These are phyloP conservation scores for Scutellaria minor DNA, from an alignment of 257 asterid species.

Conservation along the genomic window DNA sequence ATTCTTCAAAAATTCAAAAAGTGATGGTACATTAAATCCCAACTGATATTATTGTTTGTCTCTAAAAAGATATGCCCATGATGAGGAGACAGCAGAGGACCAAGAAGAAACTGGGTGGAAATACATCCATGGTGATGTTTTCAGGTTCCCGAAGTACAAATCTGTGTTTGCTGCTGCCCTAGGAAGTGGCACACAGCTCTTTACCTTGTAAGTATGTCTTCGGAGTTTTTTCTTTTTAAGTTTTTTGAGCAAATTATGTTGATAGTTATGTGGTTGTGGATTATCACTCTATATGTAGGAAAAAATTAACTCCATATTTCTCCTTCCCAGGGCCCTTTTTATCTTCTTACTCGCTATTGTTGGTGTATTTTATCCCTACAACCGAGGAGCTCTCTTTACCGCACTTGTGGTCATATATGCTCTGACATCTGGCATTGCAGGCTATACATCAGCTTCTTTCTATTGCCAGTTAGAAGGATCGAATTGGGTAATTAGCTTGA, in stretches of 20 bases:
- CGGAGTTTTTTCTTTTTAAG: not conserved
- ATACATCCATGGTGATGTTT: slow-evolving; percentile 77
- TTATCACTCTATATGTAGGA: not conserved
- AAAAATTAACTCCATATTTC: not conserved
- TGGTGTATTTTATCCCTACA: slow-evolving; percentile 72
- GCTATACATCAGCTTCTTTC: slow-evolving; percentile 65
- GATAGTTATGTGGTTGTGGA: not conserved
- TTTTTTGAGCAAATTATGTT: not conserved
- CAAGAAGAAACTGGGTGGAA: slow-evolving; percentile 88
- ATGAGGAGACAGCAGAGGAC: slow-evolving; percentile 69
- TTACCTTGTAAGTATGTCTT: slow-evolving; percentile 58
- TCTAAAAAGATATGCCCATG: slow-evolving; percentile 65
- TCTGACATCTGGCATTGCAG: slow-evolving; percentile 72
- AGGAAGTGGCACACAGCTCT: slow-evolving; percentile 75
- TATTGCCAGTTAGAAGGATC: slow-evolving; percentile 78
- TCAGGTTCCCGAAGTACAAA: slow-evolving; percentile 67
- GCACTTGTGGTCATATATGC: slow-evolving; percentile 72
- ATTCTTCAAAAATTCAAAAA: slow-evolving; percentile 13
- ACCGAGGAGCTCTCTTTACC: slow-evolving; percentile 69
- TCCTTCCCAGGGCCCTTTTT: slow-evolving; percentile 54
- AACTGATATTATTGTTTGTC: slow-evolving; percentile 25
- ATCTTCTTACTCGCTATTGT: slow-evolving; percentile 70
- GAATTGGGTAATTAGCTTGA: slow-evolving; percentile 58
- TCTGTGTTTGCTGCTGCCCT: slow-evolving; percentile 68
- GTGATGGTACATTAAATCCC: not conserved